Percentiles rank a stretch among this genome's conserved stretches.
phyloP scores from a whole-genome alignment of 179 eudicot genomes.

The Silene vulgaris region DNA sequence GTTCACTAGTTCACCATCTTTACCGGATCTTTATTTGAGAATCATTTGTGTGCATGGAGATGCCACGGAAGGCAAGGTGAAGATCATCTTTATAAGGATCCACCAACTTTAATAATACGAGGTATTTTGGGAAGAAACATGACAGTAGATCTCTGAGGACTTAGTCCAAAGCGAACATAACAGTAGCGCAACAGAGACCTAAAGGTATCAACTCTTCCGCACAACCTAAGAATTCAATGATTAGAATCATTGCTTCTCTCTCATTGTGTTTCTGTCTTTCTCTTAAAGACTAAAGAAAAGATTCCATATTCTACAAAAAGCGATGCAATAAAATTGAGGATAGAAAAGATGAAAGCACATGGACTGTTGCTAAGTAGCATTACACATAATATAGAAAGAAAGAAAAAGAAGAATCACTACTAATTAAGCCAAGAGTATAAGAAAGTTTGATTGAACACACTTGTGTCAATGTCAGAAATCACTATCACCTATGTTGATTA shows the following conservation, averaged over 20 bases:
- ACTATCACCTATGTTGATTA: not conserved
- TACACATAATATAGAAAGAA: slow-evolving; percentile 14
- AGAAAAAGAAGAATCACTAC: slow-evolving; percentile 20
- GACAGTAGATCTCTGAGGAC: no score
- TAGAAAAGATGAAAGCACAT: slow-evolving; percentile 32
- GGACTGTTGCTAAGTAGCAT: slow-evolving; percentile 32
- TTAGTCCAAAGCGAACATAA: no score
- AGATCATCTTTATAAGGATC: no score
- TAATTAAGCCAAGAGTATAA: slow-evolving; percentile 14
- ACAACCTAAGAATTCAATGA: not conserved
- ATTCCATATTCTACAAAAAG: slow-evolving; percentile 28
- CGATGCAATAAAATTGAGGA: slow-evolving; percentile 35
- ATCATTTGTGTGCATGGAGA: no score
- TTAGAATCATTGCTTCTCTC: slow-evolving; percentile 15
- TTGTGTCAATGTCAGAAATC: not conserved
- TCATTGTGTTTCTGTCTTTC: slow-evolving; percentile 22
- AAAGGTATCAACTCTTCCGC: no score
- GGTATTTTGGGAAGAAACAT: no score
- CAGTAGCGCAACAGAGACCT: no score
- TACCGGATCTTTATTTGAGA: no score
- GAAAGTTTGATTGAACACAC: slow-evolving; percentile 8
- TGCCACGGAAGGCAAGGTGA: no score
- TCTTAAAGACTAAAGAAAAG: slow-evolving; percentile 23
- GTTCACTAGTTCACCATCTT: no score
- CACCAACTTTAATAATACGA: no score